phyloP scores from a whole-genome alignment of 352 stramenopile species.

The Phytophthora citrophthora region DNA sequence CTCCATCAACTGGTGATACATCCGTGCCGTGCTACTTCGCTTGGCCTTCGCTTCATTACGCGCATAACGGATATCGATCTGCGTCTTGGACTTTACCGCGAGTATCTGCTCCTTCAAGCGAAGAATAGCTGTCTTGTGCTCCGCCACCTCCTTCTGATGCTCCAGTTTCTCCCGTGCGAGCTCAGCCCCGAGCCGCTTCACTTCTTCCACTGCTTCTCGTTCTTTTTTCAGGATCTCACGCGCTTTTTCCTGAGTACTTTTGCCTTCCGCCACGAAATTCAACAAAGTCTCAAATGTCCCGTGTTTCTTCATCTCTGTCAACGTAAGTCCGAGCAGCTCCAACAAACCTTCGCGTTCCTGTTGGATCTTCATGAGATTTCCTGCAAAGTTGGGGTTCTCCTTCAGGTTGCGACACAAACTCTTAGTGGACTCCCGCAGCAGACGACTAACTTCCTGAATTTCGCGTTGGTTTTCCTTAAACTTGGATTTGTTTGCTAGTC shows the following conservation, averaged over 20 bases:
- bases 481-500: conserved; percentile 92
- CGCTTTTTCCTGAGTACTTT: conserved; percentile 75
- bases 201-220: conserved; percentile 84
- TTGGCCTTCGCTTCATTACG: conserved; percentile 88
- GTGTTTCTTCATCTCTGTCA: conserved; percentile 74
- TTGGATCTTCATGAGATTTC: conserved; percentile 93
- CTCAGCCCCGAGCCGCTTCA: conserved; percentile 86
- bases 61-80: conserved; percentile 84
- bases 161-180: conserved; percentile 78
- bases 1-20: conserved; percentile 85
- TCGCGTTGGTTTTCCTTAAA: conserved; percentile 94
- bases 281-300: conserved; percentile 81
- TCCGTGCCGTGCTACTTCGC: conserved; percentile 71
- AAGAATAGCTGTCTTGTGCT: conserved; percentile 75
- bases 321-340: conserved; percentile 70
- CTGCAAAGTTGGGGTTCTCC: conserved; percentile 93
- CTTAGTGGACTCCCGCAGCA: conserved; percentile 92
- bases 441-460: conserved; percentile 91
- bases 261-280: conserved; percentile 78
- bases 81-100: conserved; percentile 83
- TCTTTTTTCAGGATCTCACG: conserved; percentile 88
- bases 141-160: conserved; percentile 77
- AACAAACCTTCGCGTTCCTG: conserved; percentile 87
- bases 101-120: conserved; percentile 87
- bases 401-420: conserved; percentile 93